Evolutionary conservation across 352 stramenopile species (phyloP).

Genomic region (Phytophthora constricta): DNA sequence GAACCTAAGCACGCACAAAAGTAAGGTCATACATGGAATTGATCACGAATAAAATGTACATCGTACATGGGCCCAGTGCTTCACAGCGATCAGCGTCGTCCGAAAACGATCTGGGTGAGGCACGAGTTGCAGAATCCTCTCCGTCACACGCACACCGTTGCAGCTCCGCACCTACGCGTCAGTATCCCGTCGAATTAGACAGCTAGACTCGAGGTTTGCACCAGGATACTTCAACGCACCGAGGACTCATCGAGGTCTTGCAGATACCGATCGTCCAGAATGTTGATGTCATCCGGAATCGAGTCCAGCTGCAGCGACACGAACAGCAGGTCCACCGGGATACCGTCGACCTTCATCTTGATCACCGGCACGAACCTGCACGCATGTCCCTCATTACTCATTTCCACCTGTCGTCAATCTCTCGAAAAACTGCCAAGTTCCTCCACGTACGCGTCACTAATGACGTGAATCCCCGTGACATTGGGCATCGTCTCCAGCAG

Average conservation of each 20-base stretch:
- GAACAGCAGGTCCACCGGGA: conserved; percentile 95
- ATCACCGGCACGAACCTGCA: conserved; percentile 91
- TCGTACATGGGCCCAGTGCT: conserved; percentile 88
- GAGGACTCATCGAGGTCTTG: conserved; percentile 92
- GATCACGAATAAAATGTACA: neutral
- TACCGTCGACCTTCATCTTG: conserved; percentile 93
- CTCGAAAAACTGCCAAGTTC: neutral
- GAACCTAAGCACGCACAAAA: conserved; percentile 50
- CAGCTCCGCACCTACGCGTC: conserved; percentile 83
- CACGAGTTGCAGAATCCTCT: conserved; percentile 94
- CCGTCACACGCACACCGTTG: conserved; percentile 96
- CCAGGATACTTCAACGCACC: conserved; percentile 18
- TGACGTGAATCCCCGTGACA: conserved; percentile 81
- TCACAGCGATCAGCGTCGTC: conserved; percentile 91
- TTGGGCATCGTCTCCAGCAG: conserved; percentile 72
- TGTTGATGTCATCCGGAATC: conserved; percentile 70
- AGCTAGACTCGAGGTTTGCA: no score
- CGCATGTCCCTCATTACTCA: neutral
- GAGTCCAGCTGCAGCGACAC: conserved; percentile 72
- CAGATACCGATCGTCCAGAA: conserved; percentile 84
- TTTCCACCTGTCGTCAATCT: neutral
- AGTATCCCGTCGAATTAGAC: neutral
- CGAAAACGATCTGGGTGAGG: conserved; percentile 87
- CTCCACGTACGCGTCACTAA: conserved; percentile 88
- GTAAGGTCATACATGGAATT: no score